phyloP scores from a whole-genome alignment of 1,139 yeast species.

The Candida sp. region DNA sequence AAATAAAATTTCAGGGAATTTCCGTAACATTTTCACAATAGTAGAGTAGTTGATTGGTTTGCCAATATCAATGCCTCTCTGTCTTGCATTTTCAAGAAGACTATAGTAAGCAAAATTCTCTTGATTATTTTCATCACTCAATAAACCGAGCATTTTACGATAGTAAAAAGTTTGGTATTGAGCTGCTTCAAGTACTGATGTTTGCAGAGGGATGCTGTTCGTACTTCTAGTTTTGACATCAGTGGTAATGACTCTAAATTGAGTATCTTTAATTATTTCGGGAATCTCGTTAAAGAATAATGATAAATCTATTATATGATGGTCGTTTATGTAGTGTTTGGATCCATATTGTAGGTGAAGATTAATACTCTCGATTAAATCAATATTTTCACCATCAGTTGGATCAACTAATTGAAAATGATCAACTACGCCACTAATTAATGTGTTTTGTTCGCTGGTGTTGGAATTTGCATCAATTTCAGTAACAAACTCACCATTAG shows the following conservation, averaged over 20 bases:
- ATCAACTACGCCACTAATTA: constrained; percentile 66
- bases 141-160: constrained; percentile 34
- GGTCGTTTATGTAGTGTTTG: constrained; percentile 10
- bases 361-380: constrained; percentile 23
- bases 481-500: constrained; percentile 19
- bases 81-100: constrained; percentile 41
- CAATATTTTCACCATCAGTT: constrained; percentile 11
- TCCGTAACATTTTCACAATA: constrained; percentile 31
- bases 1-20: constrained; percentile 26
- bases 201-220: constrained; percentile 41
- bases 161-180: constrained; percentile 59
- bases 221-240: constrained; percentile 60
- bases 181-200: constrained; percentile 46
- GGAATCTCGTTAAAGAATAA: constrained; percentile 15
- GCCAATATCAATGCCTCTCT: constrained; percentile 47
- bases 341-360: constrained; percentile 8
- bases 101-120: constrained; percentile 22
- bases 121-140: constrained; percentile 21
- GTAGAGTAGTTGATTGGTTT: constrained; percentile 41
- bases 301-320: constrained; percentile 17
- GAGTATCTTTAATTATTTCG: constrained; percentile 13
- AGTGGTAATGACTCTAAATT: constrained; percentile 26
- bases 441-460: constrained; percentile 13
- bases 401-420: constrained; percentile 26
- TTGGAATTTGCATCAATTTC: constrained; percentile 3